These are phyloP conservation scores for Nectriaceae sp. DNA, from an alignment of 2,329 filamentous ascomycete genomes.

Conservation along the genomic window DNA sequence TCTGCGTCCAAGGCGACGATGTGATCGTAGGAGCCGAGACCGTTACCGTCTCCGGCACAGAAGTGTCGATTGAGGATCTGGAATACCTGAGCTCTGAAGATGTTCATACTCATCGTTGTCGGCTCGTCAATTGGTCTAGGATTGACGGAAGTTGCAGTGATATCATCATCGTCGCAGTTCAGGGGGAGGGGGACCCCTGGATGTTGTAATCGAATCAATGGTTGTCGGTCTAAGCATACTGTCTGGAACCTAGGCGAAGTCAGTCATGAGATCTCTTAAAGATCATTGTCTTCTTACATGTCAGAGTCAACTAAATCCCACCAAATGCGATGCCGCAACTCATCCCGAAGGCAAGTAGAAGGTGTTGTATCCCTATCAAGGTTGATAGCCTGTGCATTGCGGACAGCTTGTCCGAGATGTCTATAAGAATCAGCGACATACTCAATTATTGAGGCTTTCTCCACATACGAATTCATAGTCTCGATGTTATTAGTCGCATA, in stretches of 20 bases:
- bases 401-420: constrained; percentile 12
- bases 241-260: constrained; percentile 9
- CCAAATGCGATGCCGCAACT: constrained; percentile 18
- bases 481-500: constrained; percentile 33
- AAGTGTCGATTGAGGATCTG: constrained; percentile 12
- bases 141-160: constrained; percentile 4
- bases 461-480: constrained; percentile 32
- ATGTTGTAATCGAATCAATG: constrained; percentile 11
- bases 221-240: constrained; percentile 13
- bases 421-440: constrained; percentile 1
- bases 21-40: constrained; percentile 4
- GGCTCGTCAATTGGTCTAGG: constrained; percentile 13
- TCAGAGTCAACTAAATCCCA: constrained; percentile 17
- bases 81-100: constrained; percentile 15
- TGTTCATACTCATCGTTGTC: constrained; percentile 18
- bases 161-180: constrained; percentile 17
- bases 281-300: constrained; percentile 2
- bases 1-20: constrained; percentile 9
- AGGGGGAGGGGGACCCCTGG: constrained; percentile 15
- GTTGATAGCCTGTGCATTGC: constrained; percentile 10
- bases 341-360: constrained; percentile 11
- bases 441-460: not conserved
- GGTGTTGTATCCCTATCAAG: constrained; percentile 8
- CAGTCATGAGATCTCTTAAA: not conserved
- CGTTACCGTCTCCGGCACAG: not conserved